A percentile compares a stretch with the other conserved stretches of the same genome.
Evolutionary conservation across 163 green algal genomes (phyloP).

Genomic region (Chlorella variabilis): DNA sequence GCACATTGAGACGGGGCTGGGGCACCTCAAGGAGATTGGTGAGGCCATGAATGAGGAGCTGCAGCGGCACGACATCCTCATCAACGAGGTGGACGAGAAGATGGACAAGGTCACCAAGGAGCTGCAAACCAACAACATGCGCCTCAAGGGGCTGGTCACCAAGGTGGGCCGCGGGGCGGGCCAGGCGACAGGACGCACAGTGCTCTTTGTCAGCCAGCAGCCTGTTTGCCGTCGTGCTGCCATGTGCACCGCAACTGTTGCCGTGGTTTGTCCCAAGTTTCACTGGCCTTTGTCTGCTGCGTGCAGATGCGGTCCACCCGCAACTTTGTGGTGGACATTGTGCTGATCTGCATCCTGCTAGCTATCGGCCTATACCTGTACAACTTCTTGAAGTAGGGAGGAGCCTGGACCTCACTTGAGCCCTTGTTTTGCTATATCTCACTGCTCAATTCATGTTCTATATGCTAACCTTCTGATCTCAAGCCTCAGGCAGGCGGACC

Average conservation of each 20-base stretch:
- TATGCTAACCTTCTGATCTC: no score
- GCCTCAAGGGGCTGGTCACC: slow-evolving; percentile 66
- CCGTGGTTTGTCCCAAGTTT: no score
- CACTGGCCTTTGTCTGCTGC: no score
- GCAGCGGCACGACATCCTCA: slow-evolving; percentile 63
- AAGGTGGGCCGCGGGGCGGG: slow-evolving; percentile 35
- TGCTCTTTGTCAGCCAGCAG: no score
- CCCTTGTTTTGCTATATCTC: background rate
- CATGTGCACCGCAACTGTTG: no score
- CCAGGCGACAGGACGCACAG: background rate
- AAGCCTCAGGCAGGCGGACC: no score
- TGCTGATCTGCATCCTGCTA: slow-evolving; percentile 73
- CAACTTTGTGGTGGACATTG: slow-evolving; percentile 77
- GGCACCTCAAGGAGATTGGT: slow-evolving; percentile 67
- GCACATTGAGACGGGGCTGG: slow-evolving; percentile 68
- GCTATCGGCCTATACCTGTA: slow-evolving; percentile 70
- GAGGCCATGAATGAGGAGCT: slow-evolving; percentile 73
- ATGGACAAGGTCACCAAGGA: slow-evolving; percentile 64
- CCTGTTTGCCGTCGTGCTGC: no score
- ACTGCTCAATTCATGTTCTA: no score
- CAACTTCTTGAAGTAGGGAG: slow-evolving; percentile 36
- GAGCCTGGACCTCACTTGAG: no score
- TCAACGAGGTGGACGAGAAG: slow-evolving; percentile 66
- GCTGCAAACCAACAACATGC: slow-evolving; percentile 73
- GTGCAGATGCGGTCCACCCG: slow-evolving; percentile 61